A percentile compares a stretch with the other conserved stretches of the same genome.
These are phyloP conservation scores for Aspergillus carlsbadensis DNA, from an alignment of 495 filamentous ascomycete species.

Conservation along the genomic window DNA sequence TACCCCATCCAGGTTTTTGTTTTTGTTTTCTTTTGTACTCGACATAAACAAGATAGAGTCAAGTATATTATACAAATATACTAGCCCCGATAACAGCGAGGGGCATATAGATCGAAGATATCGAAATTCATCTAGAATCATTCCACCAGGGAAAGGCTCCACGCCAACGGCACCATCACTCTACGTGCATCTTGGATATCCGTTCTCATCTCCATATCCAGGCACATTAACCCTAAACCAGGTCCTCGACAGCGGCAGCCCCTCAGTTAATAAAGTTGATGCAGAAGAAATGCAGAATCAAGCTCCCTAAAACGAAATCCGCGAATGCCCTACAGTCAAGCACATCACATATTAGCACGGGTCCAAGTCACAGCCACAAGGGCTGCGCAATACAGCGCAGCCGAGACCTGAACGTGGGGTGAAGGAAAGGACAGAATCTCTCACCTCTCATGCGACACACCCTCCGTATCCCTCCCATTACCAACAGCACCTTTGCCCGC, in stretches of 20 bases:
- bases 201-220: background rate
- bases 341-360: background rate
- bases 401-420: background rate
- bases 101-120: background rate
- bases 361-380: background rate
- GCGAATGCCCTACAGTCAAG: slow-evolving; percentile 74
- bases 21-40: background rate
- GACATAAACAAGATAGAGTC: no score
- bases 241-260: background rate
- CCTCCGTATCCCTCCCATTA: slow-evolving; percentile 25
- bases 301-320: slow-evolving; percentile 90
- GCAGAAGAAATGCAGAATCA: slow-evolving; percentile 98
- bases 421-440: slow-evolving; percentile 18
- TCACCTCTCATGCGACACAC: slow-evolving; percentile 50
- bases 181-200: no score
- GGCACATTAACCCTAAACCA: background rate
- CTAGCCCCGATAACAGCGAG: background rate
- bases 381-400: background rate
- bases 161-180: no score
- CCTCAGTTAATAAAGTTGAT: slow-evolving; percentile 97
- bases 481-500: slow-evolving; percentile 35
- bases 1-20: background rate
- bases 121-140: background rate
- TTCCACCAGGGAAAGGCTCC: slow-evolving; percentile 8
- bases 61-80: slow-evolving; percentile 2